Evolutionary conservation across 331 rosid genomes (phyloP), one percentile per base, ranked within the genome.

Genomic region (Telfairia occidentalis): DNA sequence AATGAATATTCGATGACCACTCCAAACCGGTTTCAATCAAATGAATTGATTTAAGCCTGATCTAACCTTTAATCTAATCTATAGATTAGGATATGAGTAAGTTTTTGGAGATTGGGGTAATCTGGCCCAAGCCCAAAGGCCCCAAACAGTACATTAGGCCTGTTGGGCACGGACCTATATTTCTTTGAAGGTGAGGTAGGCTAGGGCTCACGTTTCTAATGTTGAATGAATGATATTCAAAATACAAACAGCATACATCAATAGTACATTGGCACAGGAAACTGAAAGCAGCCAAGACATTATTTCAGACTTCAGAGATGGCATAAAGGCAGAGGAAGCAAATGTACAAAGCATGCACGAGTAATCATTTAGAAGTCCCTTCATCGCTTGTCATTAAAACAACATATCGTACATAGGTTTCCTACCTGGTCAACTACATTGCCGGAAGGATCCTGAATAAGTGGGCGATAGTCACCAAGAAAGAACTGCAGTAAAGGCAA

Each of bases 401-500:
- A 70, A 74, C 52, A 38, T 74, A 74, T 35, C 16, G 40, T 18
- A 24, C 21, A 67, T 32, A 48, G 76, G 75, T 78, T 79, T 78
- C 92, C 77, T 82, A 95, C 98, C 96, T 88, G 97, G 82, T 95
- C 98, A 78, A 95, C 81, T 78, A 86, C 96, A 87, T 90, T 86
- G 63, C 98, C 97, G 71, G 85, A 79, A 69, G 83, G 83, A 83
- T 95, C 98, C 78, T 91, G 97, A 82, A 90, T 80, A 78, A 95
- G 86, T 50, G 98, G 98, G 76, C 96, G 97, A 85, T 87, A 95
- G 89, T 95, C 98, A 82, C 99, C 99, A 57, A 95, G 99, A 81
- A 89, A 95, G 85, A 95, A 95, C 99, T 95, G 90, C 67, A 76
- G 82, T 71, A 80, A 46, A 77, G 66, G 76, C 54, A 77, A 60